Conservation (phyloP, 2,329 filamentous ascomycete genomes). For the Fusarium incarnatum region DNA sequence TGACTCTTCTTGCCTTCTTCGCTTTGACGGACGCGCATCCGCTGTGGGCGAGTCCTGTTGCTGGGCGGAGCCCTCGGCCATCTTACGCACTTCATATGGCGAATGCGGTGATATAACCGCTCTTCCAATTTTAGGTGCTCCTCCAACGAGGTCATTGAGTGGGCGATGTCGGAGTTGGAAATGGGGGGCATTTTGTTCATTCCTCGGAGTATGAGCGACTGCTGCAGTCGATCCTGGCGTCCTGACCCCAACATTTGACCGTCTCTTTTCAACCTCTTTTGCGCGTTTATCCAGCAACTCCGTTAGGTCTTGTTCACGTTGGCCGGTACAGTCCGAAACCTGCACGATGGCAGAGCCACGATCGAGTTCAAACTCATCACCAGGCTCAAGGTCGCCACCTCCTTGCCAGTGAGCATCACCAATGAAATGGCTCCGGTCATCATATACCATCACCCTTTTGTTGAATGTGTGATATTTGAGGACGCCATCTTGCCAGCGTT, state of each 20-base stretch:
- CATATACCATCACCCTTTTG: constrained; percentile 89
- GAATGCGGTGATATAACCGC: constrained; percentile 50
- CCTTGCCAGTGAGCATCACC: constrained; percentile 87
- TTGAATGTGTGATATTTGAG: constrained; percentile 93
- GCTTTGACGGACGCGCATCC: constrained; percentile 45
- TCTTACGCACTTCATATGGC: constrained; percentile 50
- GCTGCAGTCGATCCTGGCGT: constrained; percentile 38
- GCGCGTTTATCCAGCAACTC: constrained; percentile 77
- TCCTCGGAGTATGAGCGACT: constrained; percentile 38
- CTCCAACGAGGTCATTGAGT: constrained; percentile 55
- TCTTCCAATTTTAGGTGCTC: constrained; percentile 48
- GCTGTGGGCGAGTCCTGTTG: constrained; percentile 28
- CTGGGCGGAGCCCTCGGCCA: constrained; percentile 29
- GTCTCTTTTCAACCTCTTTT: constrained; percentile 65
- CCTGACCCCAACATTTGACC: constrained; percentile 58
- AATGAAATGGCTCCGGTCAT: constrained; percentile 81
- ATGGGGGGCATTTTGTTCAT: constrained; percentile 44
- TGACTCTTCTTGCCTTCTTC: constrained; percentile 46
- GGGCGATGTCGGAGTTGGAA: constrained; percentile 57
- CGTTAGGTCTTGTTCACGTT: constrained; percentile 80
- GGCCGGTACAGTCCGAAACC: constrained; percentile 79
- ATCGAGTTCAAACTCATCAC: constrained; percentile 85
- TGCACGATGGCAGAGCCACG: constrained; percentile 81
- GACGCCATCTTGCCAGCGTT: constrained; percentile 92
- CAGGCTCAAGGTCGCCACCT: constrained; percentile 76